Conservation (phyloP, 2,329 filamentous ascomycete species). For the Rosellinia necatrix region DNA sequence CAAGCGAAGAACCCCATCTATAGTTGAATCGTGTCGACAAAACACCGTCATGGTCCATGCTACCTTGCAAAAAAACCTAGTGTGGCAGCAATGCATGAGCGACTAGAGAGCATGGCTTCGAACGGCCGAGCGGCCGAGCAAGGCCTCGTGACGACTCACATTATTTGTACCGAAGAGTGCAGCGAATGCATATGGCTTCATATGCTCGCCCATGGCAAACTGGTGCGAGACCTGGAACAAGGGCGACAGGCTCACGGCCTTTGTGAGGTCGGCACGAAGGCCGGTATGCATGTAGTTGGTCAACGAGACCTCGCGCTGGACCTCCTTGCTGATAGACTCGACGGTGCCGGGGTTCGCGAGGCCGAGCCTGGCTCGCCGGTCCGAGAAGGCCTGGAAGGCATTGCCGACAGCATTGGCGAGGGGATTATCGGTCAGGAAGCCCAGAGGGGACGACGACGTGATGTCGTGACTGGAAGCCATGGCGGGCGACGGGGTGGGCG, state of each 20-base stretch:
- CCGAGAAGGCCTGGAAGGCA: constrained; percentile 79
- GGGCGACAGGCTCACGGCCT: constrained; percentile 90
- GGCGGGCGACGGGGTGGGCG: neutral
- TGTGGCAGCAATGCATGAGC: constrained; percentile 17
- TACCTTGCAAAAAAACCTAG: constrained; percentile 94
- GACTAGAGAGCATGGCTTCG: neutral
- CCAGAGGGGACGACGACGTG: constrained; percentile 57
- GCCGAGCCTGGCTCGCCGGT: constrained; percentile 84
- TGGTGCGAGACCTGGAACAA: constrained; percentile 98
- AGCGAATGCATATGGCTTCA: constrained; percentile 94
- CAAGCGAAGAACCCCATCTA: constrained; percentile 78
- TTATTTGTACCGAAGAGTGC: constrained; percentile 92
- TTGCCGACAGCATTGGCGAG: constrained; percentile 72
- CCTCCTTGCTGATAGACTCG: constrained; percentile 87
- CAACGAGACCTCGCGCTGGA: constrained; percentile 93
- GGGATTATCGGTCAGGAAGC: constrained; percentile 75
- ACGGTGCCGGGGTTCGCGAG: constrained; percentile 91
- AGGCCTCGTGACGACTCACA: constrained; percentile 57
- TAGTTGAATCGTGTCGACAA: constrained; percentile 92
- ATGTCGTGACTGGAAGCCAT: too few relatives aligned
- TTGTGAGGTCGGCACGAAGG: constrained; percentile 93
- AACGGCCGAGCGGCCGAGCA: neutral
- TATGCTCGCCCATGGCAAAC: constrained; percentile 89
- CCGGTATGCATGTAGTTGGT: constrained; percentile 97
- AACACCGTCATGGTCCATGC: constrained; percentile 88